Percentiles rank a stretch among this genome's conserved stretches.
Conservation (phyloP, 345 rosid species). For the Brassica incana region DNA sequence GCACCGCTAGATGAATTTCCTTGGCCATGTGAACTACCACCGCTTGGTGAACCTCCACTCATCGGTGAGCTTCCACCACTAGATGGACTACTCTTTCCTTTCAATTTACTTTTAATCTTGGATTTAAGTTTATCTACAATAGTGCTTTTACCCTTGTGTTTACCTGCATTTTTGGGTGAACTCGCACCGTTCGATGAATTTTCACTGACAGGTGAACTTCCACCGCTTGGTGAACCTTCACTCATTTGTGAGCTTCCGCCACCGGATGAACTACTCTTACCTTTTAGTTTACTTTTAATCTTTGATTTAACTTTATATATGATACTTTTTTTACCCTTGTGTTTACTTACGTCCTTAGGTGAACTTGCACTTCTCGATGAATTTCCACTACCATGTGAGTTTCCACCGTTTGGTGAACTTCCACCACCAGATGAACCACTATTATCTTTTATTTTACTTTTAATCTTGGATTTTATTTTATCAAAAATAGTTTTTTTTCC, state of each 20-base stretch:
- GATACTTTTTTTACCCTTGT: background rate
- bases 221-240: background rate
- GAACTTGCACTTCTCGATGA: background rate
- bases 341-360: background rate
- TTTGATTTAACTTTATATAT: background rate
- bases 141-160: background rate
- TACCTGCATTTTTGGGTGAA: background rate
- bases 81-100: too few species aligned
- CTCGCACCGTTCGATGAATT: background rate
- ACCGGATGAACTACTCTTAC: background rate
- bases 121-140: background rate
- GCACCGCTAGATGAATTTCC: too few species aligned
- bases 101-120: too few species aligned
- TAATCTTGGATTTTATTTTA: background rate
- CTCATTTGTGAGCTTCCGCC: background rate
- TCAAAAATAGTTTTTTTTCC: background rate
- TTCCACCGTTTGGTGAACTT: background rate
- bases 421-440: too few species aligned
- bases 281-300: background rate
- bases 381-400: too few species aligned
- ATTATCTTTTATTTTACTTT: too few species aligned
- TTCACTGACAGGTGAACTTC: background rate
- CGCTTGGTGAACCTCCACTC: too few species aligned
- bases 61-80: too few species aligned
- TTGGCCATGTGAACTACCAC: too few species aligned